Conservation (phyloP, 345 rosid species). For the Raphanus raphanistrum region DNA sequence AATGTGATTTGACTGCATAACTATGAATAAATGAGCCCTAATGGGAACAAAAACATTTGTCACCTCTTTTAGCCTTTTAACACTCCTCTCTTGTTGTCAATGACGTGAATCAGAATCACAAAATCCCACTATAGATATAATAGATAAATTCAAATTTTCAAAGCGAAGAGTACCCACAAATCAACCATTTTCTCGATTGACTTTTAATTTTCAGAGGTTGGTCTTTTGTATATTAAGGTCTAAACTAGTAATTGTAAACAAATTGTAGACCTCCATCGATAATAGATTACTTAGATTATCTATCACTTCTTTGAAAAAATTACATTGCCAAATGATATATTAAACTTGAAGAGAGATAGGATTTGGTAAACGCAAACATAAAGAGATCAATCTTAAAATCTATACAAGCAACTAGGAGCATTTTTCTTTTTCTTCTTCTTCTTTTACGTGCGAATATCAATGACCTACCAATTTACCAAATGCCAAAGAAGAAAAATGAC, state of each 20-base stretch:
- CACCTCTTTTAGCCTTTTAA: conserved; percentile 26
- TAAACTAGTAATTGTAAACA: not conserved
- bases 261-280: conserved; percentile 2
- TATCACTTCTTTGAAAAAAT: not conserved
- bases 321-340: not conserved
- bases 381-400: not conserved
- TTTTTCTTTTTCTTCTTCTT: conserved; percentile 19
- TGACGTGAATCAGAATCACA: conserved; percentile 30
- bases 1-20: conserved; percentile 30
- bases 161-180: conserved; percentile 4
- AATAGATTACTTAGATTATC: not conserved
- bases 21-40: conserved; percentile 28
- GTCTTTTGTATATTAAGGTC: not conserved
- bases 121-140: conserved; percentile 2
- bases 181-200: not conserved
- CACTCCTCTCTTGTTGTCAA: conserved; percentile 16
- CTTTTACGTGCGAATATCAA: conserved; percentile 31
- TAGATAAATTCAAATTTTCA: conserved; percentile 6
- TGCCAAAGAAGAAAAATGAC: conserved; percentile 1
- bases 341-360: not conserved
- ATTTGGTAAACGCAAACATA: conserved; percentile 13
- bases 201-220: not conserved
- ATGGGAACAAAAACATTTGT: conserved; percentile 35
- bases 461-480: conserved; percentile 19
- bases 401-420: not conserved